Conservation (phyloP, 192 early-diverging fungal genomes). For the Coemansia brasiliensis region DNA sequence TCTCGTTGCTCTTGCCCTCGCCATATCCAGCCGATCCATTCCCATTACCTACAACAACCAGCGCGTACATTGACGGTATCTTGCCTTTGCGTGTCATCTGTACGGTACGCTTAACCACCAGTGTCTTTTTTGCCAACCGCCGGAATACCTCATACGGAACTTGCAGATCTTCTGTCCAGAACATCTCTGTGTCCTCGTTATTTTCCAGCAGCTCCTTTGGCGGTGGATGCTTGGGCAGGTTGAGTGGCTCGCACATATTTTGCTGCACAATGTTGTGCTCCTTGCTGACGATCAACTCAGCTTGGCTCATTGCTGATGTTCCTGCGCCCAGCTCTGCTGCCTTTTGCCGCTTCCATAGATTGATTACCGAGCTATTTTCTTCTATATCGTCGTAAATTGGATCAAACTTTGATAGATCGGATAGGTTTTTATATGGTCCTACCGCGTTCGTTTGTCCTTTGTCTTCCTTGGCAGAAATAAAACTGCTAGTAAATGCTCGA, state of each 20-base stretch:
- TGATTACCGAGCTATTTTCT: conserved; percentile 45
- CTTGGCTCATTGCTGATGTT: conserved; percentile 6
- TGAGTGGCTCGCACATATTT: conserved; percentile 10
- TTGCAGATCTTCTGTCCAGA: conserved; percentile 54
- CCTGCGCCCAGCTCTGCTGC: conserved; percentile 20
- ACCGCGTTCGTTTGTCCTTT: neutral
- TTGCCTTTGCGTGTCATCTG: conserved; percentile 82
- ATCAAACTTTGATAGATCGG: conserved; percentile 27
- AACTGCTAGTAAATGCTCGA: conserved; percentile 6
- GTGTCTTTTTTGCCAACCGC: conserved; percentile 65
- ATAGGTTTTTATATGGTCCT: neutral
- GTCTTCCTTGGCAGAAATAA: neutral
- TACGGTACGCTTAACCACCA: conserved; percentile 73
- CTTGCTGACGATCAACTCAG: conserved; percentile 19
- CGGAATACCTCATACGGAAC: conserved; percentile 59
- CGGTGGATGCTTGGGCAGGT: conserved; percentile 22
- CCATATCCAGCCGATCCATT: conserved; percentile 91
- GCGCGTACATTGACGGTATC: conserved; percentile 77
- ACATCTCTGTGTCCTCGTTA: conserved; percentile 28
- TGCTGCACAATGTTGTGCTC: conserved; percentile 36
- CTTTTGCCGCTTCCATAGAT: conserved; percentile 53
- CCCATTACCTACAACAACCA: conserved; percentile 95
- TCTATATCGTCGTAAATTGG: conserved; percentile 45
- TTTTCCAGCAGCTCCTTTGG: conserved; percentile 8
- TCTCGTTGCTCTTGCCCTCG: conserved; percentile 84